These are phyloP conservation scores for Lecanoromycetidae sp. DNA, from an alignment of 2,329 filamentous ascomycete genomes.

Conservation along the genomic window DNA sequence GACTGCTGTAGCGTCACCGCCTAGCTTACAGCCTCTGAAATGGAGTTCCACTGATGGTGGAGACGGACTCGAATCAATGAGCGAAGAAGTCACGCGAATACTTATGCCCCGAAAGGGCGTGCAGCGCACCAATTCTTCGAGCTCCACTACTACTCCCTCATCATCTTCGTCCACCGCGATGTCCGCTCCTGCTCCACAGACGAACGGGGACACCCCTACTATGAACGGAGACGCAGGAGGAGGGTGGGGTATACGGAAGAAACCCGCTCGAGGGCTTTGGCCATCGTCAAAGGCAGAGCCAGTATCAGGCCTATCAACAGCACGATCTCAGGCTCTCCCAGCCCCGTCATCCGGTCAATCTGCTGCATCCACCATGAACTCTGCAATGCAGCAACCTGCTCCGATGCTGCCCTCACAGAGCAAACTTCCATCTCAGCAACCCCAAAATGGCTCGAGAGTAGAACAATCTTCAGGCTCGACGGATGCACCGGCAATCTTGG, in stretches of 20 bases:
- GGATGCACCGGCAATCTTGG: conserved; percentile 56
- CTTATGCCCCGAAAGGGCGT: conserved; percentile 79
- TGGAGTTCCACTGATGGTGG: conserved; percentile 49
- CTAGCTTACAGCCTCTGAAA: conserved; percentile 51
- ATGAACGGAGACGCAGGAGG: conserved; percentile 27
- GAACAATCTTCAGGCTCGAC: conserved; percentile 6
- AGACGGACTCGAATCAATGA: conserved; percentile 58
- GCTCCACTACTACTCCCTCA: conserved; percentile 55
- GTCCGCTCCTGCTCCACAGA: conserved; percentile 22
- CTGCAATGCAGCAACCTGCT: conserved; percentile 50
- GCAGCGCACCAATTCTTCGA: conserved; percentile 81
- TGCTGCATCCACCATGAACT: conserved; percentile 47
- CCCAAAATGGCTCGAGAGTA: conserved; percentile 44
- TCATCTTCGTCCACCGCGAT: conserved; percentile 32
- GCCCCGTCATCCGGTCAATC: conserved; percentile 46
- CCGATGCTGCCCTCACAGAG: conserved; percentile 57
- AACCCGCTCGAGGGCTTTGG: conserved; percentile 45
- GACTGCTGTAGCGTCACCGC: conserved; percentile 56
- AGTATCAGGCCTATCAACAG: conserved; percentile 49
- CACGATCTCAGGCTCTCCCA: conserved; percentile 49
- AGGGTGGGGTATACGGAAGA: conserved; percentile 35
- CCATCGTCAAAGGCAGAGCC: conserved; percentile 54
- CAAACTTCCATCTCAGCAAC: conserved; percentile 46
- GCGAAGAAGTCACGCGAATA: conserved; percentile 78
- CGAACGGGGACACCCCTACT: conserved; percentile 27